These are phyloP conservation scores for Selaginella tamariscina DNA, from an alignment of 75 land plant genomes.

Conservation along the genomic window DNA sequence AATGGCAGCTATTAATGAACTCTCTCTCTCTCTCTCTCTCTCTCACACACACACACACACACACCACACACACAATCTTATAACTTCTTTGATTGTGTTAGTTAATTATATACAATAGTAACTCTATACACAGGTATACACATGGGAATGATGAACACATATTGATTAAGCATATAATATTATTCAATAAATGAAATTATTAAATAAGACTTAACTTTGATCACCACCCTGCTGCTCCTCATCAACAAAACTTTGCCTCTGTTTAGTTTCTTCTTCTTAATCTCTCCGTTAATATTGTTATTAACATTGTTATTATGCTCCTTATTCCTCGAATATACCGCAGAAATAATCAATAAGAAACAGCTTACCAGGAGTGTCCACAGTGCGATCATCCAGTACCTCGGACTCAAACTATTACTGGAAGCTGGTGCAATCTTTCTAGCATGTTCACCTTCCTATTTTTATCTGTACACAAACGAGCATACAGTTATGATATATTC, in stretches of 20 bases:
- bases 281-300: neutral
- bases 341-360: conserved; percentile 18
- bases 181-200: no score
- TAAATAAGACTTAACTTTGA: no score
- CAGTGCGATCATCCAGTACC: conserved; percentile 26
- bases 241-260: neutral
- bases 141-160: no score
- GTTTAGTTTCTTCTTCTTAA: neutral
- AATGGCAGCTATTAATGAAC: no score
- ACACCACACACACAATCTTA: no score
- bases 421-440: neutral
- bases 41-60: no score
- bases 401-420: conserved; percentile 16
- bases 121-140: no score
- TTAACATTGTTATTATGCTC: neutral
- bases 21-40: no score
- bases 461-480: neutral
- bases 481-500: neutral
- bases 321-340: conserved; percentile 19
- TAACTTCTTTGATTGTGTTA: no score
- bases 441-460: conserved; percentile 1
- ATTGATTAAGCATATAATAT: no score
- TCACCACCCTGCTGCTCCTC: neutral
- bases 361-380: conserved; percentile 23
- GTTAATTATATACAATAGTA: no score